Base-by-base conservation (phyloP, 805 yeast genomes). In the Nadsonia fulvescens region DNA sequence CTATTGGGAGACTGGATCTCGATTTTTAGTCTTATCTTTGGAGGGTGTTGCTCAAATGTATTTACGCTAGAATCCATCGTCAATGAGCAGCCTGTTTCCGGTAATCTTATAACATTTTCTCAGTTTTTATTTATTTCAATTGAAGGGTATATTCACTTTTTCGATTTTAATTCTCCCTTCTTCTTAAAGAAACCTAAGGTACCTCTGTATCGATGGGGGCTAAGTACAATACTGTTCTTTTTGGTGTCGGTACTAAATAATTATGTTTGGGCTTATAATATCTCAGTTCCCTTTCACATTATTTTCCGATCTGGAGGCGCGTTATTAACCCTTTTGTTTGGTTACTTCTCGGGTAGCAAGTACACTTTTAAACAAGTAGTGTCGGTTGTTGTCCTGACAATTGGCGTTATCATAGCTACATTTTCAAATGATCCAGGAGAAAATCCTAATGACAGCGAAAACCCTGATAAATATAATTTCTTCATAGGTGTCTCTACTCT, bases 1-100 rank as follows among this genome's bases (percentile, higher is more conserved):
- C n/a, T n/a, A n/a, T n/a, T n/a, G n/a, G n/a, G n/a, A 2, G 28
- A 46, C 12, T 37, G 39, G 34, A 20, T 36, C 6, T 20, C 36
- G 14, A 36, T 44, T 14, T 28, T 49, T 5, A 29, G 39, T 7
- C 49, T 64, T 16, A 64, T 72, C 8, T 68, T 72, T 39, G 75
- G 77, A 0, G 81, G 83, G 3, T 75, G 89, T 43, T 76, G 89
- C 42, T 51, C 68, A 16, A 76, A 72, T 43, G 82, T 71, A 15
- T 52, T 64, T 31, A 57, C 75, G 1, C 47, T 75, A 26, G 89
- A 76, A 42, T 43, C 54, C 14, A 48, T 74, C 10, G 45, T 72
- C 2, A 42, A 44, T 13, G 37, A 35, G 8, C 34, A 32, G 13
- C 44, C 62, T 1, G 42, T 42, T 23, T 39, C 54, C 6, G 73